A percentile compares a stretch with the other conserved stretches of the same genome.
Evolutionary conservation across 495 filamentous ascomycete genomes (phyloP).

Genomic region (Lepidopterella palustris): DNA sequence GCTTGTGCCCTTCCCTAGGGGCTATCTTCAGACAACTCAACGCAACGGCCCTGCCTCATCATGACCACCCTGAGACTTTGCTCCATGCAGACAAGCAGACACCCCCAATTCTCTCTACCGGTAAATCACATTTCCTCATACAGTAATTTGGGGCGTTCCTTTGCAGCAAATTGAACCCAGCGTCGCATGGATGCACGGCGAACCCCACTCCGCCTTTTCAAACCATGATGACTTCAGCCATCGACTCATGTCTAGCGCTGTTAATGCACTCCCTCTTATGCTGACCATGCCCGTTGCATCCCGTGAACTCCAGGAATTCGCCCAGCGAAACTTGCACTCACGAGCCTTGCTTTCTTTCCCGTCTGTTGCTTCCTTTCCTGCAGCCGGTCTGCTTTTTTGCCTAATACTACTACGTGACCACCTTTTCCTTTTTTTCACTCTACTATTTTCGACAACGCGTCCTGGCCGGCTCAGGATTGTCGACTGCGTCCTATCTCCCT

Average conservation of each 20-base stretch:
- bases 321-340: constrained; percentile 15
- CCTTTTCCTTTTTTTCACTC: constrained; percentile 2
- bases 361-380: constrained; percentile 12
- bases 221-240: constrained; percentile 21
- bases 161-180: constrained; percentile 11
- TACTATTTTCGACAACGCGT: constrained; percentile 12
- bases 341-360: constrained; percentile 13
- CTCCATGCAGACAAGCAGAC: neutral
- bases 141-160: neutral
- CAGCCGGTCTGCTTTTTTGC: constrained; percentile 29
- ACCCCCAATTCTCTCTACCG: neutral
- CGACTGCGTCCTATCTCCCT: constrained; percentile 5
- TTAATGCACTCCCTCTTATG: constrained; percentile 29
- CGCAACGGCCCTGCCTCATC: neutral
- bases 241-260: constrained; percentile 23
- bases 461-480: constrained; percentile 27
- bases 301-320: constrained; percentile 22
- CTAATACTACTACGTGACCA: constrained; percentile 24
- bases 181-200: neutral
- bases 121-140: constrained; percentile 8
- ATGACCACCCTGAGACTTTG: neutral
- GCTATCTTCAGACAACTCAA: neutral
- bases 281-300: constrained; percentile 19
- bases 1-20: neutral
- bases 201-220: constrained; percentile 16